Conservation (phyloP, 352 stramenopile species). For the Phytopythium boreale region DNA sequence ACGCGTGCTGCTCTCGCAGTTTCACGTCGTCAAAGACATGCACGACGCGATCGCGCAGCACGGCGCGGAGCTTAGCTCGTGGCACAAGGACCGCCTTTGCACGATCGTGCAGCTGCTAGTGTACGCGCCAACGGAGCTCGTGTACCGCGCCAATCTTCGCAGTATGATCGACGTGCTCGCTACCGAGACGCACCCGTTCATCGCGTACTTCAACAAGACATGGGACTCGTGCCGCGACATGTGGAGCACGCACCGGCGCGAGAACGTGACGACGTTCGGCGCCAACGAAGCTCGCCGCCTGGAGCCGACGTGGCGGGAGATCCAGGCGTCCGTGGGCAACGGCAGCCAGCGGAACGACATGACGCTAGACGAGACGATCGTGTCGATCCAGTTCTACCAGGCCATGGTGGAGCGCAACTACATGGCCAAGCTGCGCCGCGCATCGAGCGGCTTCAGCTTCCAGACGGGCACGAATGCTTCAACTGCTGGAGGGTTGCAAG, state of each 20-base stretch:
- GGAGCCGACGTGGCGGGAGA: slow-evolving; percentile 19
- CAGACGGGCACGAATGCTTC: slow-evolving; percentile 3
- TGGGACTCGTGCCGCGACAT: slow-evolving; percentile 28
- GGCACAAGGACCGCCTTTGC: slow-evolving; percentile 33
- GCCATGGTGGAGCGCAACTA: slow-evolving; percentile 30
- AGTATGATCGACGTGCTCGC: slow-evolving; percentile 27
- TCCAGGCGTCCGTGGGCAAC: slow-evolving; percentile 20
- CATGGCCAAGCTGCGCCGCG: slow-evolving; percentile 13
- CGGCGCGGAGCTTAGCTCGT: slow-evolving; percentile 25
- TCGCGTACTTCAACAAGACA: slow-evolving; percentile 20
- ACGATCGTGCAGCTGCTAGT: slow-evolving; percentile 25
- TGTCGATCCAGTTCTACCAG: slow-evolving; percentile 29
- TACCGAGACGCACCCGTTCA: slow-evolving; percentile 24
- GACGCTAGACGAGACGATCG: slow-evolving; percentile 29
- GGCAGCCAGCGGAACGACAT: slow-evolving; percentile 12
- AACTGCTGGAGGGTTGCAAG: slow-evolving; percentile 5
- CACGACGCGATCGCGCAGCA: slow-evolving; percentile 25
- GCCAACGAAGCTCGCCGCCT: slow-evolving; percentile 21
- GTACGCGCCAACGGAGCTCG: slow-evolving; percentile 24
- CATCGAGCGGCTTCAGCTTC: slow-evolving; percentile 3
- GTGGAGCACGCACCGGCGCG: slow-evolving; percentile 29
- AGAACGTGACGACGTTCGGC: slow-evolving; percentile 33
- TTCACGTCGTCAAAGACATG: slow-evolving; percentile 25
- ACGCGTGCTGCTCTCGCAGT: slow-evolving; percentile 32
- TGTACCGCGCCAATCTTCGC: slow-evolving; percentile 23